Percentiles rank a stretch among this genome's conserved stretches.
Conservation (phyloP, 441 rosid genomes). For the Croton laevigatus region DNA sequence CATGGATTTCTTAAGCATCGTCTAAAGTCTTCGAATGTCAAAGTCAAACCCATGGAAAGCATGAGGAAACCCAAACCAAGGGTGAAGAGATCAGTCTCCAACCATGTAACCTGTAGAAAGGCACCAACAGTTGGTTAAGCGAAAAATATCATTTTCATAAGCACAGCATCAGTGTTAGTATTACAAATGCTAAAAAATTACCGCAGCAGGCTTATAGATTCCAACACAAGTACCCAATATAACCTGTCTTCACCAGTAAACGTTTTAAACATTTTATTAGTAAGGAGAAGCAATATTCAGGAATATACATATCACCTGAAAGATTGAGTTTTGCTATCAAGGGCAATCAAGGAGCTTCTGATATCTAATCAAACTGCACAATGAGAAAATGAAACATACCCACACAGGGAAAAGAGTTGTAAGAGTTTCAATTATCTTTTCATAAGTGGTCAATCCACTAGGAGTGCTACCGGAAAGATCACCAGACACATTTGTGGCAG, state of each 20-base stretch:
- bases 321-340: background rate
- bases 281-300: background rate
- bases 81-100: constrained; percentile 87
- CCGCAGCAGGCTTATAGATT: constrained; percentile 84
- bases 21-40: constrained; percentile 87
- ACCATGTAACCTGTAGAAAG: constrained; percentile 76
- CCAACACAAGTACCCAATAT: constrained; percentile 81
- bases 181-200: constrained; percentile 28
- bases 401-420: constrained; percentile 89
- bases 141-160: constrained; percentile 1
- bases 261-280: background rate
- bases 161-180: constrained; percentile 12
- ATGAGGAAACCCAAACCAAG: constrained; percentile 86
- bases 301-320: background rate
- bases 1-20: constrained; percentile 88
- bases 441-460: constrained; percentile 60
- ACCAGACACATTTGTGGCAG: constrained; percentile 59
- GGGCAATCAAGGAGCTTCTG: background rate
- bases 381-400: constrained; percentile 44
- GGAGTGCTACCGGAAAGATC: constrained; percentile 49
- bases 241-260: constrained; percentile 49
- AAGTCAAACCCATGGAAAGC: constrained; percentile 96
- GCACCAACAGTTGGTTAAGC: constrained; percentile 19
- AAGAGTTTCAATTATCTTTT: constrained; percentile 74
- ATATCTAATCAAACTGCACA: constrained; percentile 12